A percentile compares a stretch with the other conserved stretches of the same genome.
Conservation (phyloP, 2,329 filamentous ascomycete species). For the Fusarium sp. region DNA sequence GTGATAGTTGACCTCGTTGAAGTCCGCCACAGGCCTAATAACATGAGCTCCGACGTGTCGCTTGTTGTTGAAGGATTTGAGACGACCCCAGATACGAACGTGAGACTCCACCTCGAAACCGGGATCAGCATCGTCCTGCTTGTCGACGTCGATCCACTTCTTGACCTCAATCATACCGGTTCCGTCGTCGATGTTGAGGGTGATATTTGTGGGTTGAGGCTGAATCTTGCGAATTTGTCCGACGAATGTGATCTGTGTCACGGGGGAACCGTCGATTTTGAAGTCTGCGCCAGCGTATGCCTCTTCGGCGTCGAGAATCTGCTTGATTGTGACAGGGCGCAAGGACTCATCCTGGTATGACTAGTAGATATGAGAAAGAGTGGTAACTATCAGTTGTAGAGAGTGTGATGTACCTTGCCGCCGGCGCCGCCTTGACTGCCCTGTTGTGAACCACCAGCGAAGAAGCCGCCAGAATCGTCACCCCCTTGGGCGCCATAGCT, state of each 20-base stretch:
- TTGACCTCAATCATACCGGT: slow-evolving; percentile 93
- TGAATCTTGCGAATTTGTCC: slow-evolving; percentile 90
- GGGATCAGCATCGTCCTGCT: slow-evolving; percentile 57
- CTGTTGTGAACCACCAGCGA: slow-evolving; percentile 68
- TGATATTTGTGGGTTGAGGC: slow-evolving; percentile 89
- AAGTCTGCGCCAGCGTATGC: slow-evolving; percentile 79
- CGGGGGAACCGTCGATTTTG: slow-evolving; percentile 80
- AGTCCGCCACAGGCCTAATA: slow-evolving; percentile 82
- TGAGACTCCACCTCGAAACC: slow-evolving; percentile 79
- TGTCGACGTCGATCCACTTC: slow-evolving; percentile 80
- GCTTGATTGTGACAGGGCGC: slow-evolving; percentile 94
- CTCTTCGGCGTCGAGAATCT: slow-evolving; percentile 85
- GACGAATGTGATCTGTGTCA: slow-evolving; percentile 81
- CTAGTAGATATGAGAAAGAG: slow-evolving; percentile 47
- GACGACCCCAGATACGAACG: slow-evolving; percentile 84
- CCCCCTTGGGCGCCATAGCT: slow-evolving; percentile 65
- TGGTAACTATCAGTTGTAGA: not conserved
- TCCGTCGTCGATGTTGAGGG: slow-evolving; percentile 93
- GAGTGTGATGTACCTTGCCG: slow-evolving; percentile 53
- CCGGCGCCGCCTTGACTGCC: slow-evolving; percentile 62
- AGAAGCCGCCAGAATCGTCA: slow-evolving; percentile 71
- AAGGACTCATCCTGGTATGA: slow-evolving; percentile 84
- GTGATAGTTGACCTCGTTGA: slow-evolving; percentile 94
- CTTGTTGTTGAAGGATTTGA: slow-evolving; percentile 87
- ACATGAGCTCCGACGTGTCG: slow-evolving; percentile 82